phyloP scores from a whole-genome alignment of 1,284 basidiomycete species.

The Sporisorium iseilematis-ciliati region DNA sequence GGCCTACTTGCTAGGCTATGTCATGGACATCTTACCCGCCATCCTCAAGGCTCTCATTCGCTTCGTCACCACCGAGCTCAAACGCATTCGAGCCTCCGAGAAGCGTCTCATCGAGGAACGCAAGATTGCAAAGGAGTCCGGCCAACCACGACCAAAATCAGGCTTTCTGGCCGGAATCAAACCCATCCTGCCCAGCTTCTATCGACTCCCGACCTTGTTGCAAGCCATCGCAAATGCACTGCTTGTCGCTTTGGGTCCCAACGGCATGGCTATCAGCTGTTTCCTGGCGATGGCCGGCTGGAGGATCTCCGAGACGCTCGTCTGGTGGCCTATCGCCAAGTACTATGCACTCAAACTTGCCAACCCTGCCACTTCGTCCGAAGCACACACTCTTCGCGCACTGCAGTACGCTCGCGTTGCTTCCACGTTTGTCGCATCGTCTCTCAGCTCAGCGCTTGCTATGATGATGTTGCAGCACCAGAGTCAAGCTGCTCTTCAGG shows the following conservation, averaged over 20 bases:
- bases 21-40: constrained; percentile 60
- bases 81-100: constrained; percentile 37
- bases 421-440: constrained; percentile 53
- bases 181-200: constrained; percentile 32
- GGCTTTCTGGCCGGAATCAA: constrained; percentile 16
- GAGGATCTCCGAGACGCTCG: constrained; percentile 43
- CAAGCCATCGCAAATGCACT: constrained; percentile 38
- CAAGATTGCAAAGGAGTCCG: constrained; percentile 22
- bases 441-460: constrained; percentile 44
- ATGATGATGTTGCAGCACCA: constrained; percentile 54
- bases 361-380: constrained; percentile 12
- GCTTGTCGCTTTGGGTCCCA: constrained; percentile 37
- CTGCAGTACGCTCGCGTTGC: constrained; percentile 30
- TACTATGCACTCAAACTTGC: constrained; percentile 47
- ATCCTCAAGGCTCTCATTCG: constrained; percentile 59
- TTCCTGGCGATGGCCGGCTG: constrained; percentile 54
- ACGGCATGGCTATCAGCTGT: constrained; percentile 55
- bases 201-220: constrained; percentile 27
- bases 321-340: constrained; percentile 54
- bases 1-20: constrained; percentile 60
- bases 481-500: constrained; percentile 18
- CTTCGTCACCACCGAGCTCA: constrained; percentile 46
- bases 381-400: constrained; percentile 7
- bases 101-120: constrained; percentile 46
- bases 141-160: constrained; percentile 13